phyloP scores from a whole-genome alignment of 1,284 basidiomycete species.

The Polyporus tsugae region DNA sequence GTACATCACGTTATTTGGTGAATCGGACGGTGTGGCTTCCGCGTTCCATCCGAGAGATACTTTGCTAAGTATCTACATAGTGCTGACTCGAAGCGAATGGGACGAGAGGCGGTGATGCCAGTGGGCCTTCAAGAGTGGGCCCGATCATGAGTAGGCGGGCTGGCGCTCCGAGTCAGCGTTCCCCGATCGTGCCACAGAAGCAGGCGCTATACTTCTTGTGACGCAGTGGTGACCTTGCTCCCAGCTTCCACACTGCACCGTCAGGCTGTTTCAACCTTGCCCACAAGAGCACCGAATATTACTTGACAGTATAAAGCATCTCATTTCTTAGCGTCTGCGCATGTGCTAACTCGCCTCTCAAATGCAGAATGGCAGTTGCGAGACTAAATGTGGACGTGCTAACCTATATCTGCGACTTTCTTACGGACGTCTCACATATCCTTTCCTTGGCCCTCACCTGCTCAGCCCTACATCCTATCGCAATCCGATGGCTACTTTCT shows the following conservation, averaged over 20 bases:
- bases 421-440: background rate
- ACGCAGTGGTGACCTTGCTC: too few species aligned
- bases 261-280: background rate
- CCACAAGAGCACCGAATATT: background rate
- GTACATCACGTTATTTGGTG: background rate
- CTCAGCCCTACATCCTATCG: background rate
- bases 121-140: too few species aligned
- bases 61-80: too few species aligned
- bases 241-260: too few species aligned
- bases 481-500: background rate
- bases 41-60: too few species aligned
- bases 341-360: background rate
- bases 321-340: background rate
- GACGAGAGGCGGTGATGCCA: too few species aligned
- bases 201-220: background rate
- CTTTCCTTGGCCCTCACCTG: background rate
- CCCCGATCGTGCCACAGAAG: background rate
- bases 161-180: background rate
- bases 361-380: background rate
- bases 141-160: too few species aligned
- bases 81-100: too few species aligned
- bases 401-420: background rate
- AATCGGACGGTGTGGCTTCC: too few species aligned
- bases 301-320: background rate
- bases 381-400: background rate